Percentiles rank a stretch among this genome's conserved stretches.
Evolutionary conservation across 192 early-diverging fungal genomes (phyloP).

Genomic region (Linnemannia exigua): DNA sequence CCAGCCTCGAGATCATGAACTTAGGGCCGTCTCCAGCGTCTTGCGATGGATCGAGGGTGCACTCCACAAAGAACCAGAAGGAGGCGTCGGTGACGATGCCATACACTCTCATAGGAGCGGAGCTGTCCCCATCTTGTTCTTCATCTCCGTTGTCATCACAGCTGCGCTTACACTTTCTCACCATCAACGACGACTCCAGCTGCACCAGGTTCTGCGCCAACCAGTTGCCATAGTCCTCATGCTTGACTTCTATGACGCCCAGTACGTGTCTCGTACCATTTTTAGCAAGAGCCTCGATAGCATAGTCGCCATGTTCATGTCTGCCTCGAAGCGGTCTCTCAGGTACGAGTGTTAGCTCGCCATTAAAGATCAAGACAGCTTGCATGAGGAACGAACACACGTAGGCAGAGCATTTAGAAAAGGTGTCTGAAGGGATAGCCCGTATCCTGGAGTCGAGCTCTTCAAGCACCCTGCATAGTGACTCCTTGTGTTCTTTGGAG

Average conservation of each 20-base stretch:
- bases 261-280: constrained; percentile 26
- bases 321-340: constrained; percentile 25
- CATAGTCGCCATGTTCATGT: constrained; percentile 34
- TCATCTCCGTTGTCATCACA: constrained; percentile 11
- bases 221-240: constrained; percentile 41
- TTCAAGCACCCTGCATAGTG: constrained; percentile 12
- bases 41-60: neutral
- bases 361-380: constrained; percentile 27
- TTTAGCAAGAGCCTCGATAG: constrained; percentile 15
- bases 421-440: constrained; percentile 6
- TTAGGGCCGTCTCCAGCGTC: neutral
- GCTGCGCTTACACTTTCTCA: constrained; percentile 18
- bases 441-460: constrained; percentile 19
- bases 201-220: constrained; percentile 45
- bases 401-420: constrained; percentile 22
- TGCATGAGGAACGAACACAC: constrained; percentile 36
- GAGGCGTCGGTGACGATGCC: neutral
- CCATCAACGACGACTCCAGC: constrained; percentile 44
- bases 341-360: constrained; percentile 23
- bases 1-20: neutral
- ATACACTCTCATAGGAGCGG: neutral
- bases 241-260: constrained; percentile 36
- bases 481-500: constrained; percentile 9
- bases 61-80: neutral
- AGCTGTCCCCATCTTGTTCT: neutral